phyloP scores from a whole-genome alignment of 257 asterid species.

The Nicotiana benthamiana region DNA sequence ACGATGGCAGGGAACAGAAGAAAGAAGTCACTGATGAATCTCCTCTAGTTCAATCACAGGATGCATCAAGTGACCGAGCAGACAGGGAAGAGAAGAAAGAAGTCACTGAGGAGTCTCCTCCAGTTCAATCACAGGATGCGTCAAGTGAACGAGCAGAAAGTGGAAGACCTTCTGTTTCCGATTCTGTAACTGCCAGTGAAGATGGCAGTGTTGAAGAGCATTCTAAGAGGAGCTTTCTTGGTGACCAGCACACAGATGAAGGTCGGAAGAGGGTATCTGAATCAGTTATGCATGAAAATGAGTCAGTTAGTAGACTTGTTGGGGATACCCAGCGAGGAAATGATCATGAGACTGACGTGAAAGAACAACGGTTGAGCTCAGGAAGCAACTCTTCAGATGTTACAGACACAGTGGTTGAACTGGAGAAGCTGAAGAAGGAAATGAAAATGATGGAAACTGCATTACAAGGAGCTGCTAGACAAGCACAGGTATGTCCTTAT shows the following conservation, averaged over 20 bases:
- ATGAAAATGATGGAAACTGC: constrained; percentile 95
- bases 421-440: constrained; percentile 76
- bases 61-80: constrained; percentile 26
- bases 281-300: constrained; percentile 26
- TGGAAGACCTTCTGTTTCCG: constrained; percentile 35
- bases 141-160: constrained; percentile 30
- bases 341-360: constrained; percentile 27
- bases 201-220: constrained; percentile 32
- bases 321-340: constrained; percentile 26
- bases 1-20: constrained; percentile 26
- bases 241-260: constrained; percentile 29
- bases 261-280: constrained; percentile 27
- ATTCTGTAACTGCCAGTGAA: constrained; percentile 27
- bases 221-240: constrained; percentile 25
- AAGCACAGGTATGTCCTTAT: constrained; percentile 67
- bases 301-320: constrained; percentile 22
- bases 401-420: constrained; percentile 42
- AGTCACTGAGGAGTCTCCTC: constrained; percentile 20
- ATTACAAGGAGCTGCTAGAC: constrained; percentile 94
- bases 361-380: constrained; percentile 27
- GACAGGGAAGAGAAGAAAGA: constrained; percentile 37
- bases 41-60: constrained; percentile 31
- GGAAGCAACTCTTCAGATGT: constrained; percentile 34
- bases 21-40: constrained; percentile 26
- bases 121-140: constrained; percentile 31